Evolutionary conservation across 139 green algal species (phyloP), one percentile per base, ranked within the genome.

Genomic region (Volvox reticuliferus): DNA sequence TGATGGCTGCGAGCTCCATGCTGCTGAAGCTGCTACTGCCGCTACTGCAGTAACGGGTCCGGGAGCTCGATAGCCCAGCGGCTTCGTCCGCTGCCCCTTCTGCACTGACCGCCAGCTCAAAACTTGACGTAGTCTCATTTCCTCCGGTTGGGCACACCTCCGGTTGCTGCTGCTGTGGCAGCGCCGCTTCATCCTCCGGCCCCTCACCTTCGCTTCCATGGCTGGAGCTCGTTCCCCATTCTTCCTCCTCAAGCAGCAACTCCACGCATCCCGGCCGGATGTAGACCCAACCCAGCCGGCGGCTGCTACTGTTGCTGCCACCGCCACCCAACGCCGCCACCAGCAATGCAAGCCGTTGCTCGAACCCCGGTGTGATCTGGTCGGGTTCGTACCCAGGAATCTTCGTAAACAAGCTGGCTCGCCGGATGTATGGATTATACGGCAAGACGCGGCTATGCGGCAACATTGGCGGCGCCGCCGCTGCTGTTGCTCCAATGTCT

Each of bases 241-340:
- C 82, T 63, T 87, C 82, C 62, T 61, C 62, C 82, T 87, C 82
- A 0, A 87, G 16, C 62, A 87, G 3, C 1, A 87, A 63, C 62
- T 87, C 82, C 14, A 87, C 63, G 19, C 82, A 87, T 3, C 82
- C 82, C 0, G 19, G 9, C 30, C 82, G 30, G 12, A 87, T 33
- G 17, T 63, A 78, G 0, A 87, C 62, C 28, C 6, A 32, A 20
- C 28, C 33, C 62, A 87, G 30, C 20, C 82, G 62, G 19, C 82
- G 82, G 82, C 32, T 61, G 62, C 32, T 30, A 1, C 30, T 33
- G 32, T 30, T 22, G 82, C 32, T 30, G 62, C 32, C 62, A 17
- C 62, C 20, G 30, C 82, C 82, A 16, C 65, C n/a, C 50, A 50
- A 12, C 2, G n/a, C 55, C n/a, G 80, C 28, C 32, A 87, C 17